phyloP scores from a whole-genome alignment of 2,329 filamentous ascomycete genomes.

The Mariannaea elegans region DNA sequence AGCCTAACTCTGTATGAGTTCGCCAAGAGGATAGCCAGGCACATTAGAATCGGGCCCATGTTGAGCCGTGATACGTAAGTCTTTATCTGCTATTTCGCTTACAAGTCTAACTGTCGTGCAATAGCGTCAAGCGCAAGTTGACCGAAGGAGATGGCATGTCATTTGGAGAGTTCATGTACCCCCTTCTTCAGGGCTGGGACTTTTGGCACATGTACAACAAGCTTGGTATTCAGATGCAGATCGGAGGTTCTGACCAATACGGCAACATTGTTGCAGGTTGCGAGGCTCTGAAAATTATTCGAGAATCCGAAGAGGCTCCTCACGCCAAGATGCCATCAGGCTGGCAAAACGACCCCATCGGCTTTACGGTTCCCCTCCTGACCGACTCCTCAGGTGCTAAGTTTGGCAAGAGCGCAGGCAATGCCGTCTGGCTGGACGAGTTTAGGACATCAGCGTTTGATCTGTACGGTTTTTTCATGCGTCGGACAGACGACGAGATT shows the following conservation, averaged over 20 bases:
- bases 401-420: constrained; percentile 94
- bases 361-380: constrained; percentile 89
- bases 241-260: constrained; percentile 95
- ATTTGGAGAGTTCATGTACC: constrained; percentile 91
- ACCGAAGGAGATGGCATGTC: constrained; percentile 92
- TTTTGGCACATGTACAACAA: constrained; percentile 86
- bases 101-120: constrained; percentile 28
- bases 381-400: constrained; percentile 88
- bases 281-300: constrained; percentile 81
- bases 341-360: constrained; percentile 70
- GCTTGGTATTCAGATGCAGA: constrained; percentile 79
- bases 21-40: constrained; percentile 75
- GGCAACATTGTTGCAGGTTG: constrained; percentile 95
- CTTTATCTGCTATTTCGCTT: neutral
- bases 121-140: constrained; percentile 80
- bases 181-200: constrained; percentile 93
- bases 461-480: constrained; percentile 89
- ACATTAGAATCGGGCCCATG: constrained; percentile 85
- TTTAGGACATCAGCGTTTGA: constrained; percentile 85
- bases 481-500: constrained; percentile 82
- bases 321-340: constrained; percentile 49
- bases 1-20: constrained; percentile 77
- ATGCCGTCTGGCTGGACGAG: constrained; percentile 90
- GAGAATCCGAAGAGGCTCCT: constrained; percentile 63
- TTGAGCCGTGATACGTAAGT: constrained; percentile 86